phyloP scores from a whole-genome alignment of 202 grass and related monocot species.

The Panicum virgatum region DNA sequence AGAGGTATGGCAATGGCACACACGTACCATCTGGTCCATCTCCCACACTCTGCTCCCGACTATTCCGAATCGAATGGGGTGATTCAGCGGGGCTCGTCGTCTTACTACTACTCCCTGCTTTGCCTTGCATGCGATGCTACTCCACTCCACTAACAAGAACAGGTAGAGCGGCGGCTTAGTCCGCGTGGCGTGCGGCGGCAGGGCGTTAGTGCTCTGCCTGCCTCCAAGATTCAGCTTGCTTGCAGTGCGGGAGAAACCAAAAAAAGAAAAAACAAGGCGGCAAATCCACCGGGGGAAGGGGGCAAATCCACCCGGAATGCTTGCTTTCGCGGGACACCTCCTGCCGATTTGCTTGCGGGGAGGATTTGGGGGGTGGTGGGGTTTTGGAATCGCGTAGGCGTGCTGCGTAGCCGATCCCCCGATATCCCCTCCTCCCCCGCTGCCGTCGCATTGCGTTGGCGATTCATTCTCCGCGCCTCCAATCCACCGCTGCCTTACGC shows the following conservation, averaged over 20 bases:
- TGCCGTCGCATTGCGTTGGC: background rate
- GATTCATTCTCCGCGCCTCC: background rate
- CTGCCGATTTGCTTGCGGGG: background rate
- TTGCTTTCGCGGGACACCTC: background rate
- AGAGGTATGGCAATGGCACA: background rate
- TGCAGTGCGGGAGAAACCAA: conserved; percentile 40
- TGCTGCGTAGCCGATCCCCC: conserved; percentile 20
- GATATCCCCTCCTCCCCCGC: background rate
- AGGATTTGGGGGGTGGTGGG: background rate
- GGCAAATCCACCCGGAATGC: background rate
- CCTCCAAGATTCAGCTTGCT: conserved; percentile 32
- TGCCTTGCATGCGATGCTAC: background rate
- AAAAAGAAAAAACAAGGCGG: background rate
- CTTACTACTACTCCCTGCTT: background rate
- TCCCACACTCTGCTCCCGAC: background rate
- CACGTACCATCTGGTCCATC: background rate
- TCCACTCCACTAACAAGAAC: background rate
- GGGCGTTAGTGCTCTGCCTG: background rate
- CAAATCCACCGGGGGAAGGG: background rate
- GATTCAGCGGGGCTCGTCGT: background rate
- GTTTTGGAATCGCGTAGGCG: conserved; percentile 44
- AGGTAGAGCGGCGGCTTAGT: no score
- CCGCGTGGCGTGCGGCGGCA: conserved; percentile 10
- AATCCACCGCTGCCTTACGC: conserved; percentile 3
- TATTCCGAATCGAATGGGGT: background rate